Evolutionary conservation across 2,329 filamentous ascomycete species (phyloP).

Genomic region (Rhynchosporium graminicola): DNA sequence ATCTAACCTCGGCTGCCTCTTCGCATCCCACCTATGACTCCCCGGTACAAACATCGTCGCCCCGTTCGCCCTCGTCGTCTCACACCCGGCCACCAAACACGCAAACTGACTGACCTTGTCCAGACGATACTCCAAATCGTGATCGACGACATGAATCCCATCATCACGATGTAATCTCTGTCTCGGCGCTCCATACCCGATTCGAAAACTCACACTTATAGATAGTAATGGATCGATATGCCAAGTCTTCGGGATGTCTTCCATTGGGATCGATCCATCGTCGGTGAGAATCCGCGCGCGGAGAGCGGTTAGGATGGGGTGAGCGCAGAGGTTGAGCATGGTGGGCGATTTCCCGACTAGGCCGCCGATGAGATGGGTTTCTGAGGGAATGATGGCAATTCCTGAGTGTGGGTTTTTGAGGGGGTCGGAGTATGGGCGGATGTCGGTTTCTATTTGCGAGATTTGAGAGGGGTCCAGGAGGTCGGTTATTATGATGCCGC

Average conservation of each 20-base stretch:
- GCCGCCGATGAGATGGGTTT: constrained; percentile 7
- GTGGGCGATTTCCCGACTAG: constrained; percentile 5
- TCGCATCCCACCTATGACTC: constrained; percentile 9
- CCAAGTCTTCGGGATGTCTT: constrained; percentile 1
- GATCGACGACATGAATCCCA: constrained; percentile 2
- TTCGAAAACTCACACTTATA: constrained; percentile 5
- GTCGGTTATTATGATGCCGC: constrained; percentile 7
- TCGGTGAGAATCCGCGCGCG: background rate
- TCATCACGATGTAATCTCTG: constrained; percentile 6
- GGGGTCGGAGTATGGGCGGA: background rate
- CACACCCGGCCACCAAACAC: constrained; percentile 1
- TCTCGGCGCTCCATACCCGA: background rate
- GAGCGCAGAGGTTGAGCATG: constrained; percentile 1
- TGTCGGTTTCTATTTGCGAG: background rate
- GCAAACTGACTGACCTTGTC: constrained; percentile 10
- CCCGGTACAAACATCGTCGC: constrained; percentile 4
- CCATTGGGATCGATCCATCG: background rate
- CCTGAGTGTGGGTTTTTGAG: background rate
- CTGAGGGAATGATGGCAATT: background rate
- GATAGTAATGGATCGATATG: constrained; percentile 5
- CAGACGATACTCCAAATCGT: background rate
- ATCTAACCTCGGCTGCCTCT: constrained; percentile 1
- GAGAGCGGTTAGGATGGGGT: constrained; percentile 4
- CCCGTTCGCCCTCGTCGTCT: constrained; percentile 8
- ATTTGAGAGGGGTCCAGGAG: background rate